Evolutionary conservation across 2,329 filamentous ascomycete genomes (phyloP), one percentile per base, ranked within the genome.

Genomic region (Stylonectria norvegica): DNA sequence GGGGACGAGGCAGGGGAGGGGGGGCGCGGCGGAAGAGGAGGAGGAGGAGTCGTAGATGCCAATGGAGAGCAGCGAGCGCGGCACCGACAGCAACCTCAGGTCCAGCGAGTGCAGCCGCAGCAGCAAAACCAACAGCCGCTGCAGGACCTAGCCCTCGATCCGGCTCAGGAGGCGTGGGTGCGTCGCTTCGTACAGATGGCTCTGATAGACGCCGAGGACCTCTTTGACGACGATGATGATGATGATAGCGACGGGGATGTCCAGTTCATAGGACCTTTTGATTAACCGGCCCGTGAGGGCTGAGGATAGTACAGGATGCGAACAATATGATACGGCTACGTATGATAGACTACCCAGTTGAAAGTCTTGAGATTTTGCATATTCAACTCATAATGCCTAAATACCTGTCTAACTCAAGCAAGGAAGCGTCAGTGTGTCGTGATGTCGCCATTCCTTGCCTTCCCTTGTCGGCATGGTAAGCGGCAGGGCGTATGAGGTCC

Each of bases 111-210:
- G 29, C 38, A 30, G 25, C 44, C 46, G 22, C 44, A 25, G n/a
- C 56, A 46, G 52, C 43, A 38, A 43, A 42, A 43, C 11, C 45
- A 42, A 17, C 45, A 36, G 22, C 40, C 43, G 27, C 38, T 52
- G 46, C 41, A 43, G 38, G 63, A 51, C 25, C n/a, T n/a, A n/a
- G 66, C 59, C 36, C 60, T 78, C 36, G 64, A 76, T 48, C 63
- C 67, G n/a, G 60, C 57, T 15, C 68, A 77, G 42, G 67, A 67
- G 47, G 73, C 70, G 22, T 79, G 75, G 75, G 63, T 79, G 31
- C 67, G 73, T 34, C 67, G 69, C 38, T 78, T 79, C 54, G 73
- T 79, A 34, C 69, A 70, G 57, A 67, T 76, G 50, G 75, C 75
- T 4, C 63, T 78, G 38, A 62, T 71, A 22, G 75, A 79, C 49